These are phyloP conservation scores for Krasilnikovozyma curviuscula DNA, from an alignment of 768 basidiomycete genomes.

Conservation along the genomic window DNA sequence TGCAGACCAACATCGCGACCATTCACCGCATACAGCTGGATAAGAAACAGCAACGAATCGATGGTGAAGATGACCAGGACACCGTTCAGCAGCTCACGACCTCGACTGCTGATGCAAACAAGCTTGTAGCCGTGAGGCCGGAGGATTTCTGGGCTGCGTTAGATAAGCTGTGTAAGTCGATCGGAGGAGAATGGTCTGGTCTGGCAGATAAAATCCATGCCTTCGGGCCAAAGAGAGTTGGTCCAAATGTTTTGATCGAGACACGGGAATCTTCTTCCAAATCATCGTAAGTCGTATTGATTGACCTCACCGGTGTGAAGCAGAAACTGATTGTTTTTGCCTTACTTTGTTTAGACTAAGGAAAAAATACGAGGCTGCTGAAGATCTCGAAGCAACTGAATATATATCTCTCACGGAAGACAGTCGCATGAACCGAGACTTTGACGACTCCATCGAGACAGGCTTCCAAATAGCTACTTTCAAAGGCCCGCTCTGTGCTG, in stretches of 20 bases:
- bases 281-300: no score
- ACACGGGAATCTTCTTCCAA: conserved; percentile 15
- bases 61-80: conserved; percentile 15
- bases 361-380: conserved; percentile 6
- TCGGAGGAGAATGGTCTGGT: conserved; percentile 59
- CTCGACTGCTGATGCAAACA: conserved; percentile 24
- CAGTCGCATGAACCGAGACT: conserved; percentile 30
- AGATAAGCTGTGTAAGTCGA: conserved; percentile 41
- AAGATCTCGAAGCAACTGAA: not conserved
- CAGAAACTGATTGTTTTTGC: not conserved
- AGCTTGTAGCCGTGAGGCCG: conserved; percentile 43
- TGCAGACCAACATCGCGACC: conserved; percentile 48
- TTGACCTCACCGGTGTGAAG: not conserved
- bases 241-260: conserved; percentile 74
- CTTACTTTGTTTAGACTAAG: no score
- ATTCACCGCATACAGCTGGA: conserved; percentile 43
- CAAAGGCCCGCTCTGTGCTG: conserved; percentile 85
- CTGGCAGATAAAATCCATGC: conserved; percentile 60
- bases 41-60: conserved; percentile 24
- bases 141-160: conserved; percentile 68
- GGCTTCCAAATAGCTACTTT: conserved; percentile 90
- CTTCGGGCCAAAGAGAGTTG: conserved; percentile 73
- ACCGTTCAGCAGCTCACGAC: conserved; percentile 9
- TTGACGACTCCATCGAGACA: conserved; percentile 67
- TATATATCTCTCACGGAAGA: not conserved